Evolutionary conservation across 495 filamentous ascomycete species (phyloP), one percentile per base, ranked within the genome.

Genomic region (Aspergillus asperescens): DNA sequence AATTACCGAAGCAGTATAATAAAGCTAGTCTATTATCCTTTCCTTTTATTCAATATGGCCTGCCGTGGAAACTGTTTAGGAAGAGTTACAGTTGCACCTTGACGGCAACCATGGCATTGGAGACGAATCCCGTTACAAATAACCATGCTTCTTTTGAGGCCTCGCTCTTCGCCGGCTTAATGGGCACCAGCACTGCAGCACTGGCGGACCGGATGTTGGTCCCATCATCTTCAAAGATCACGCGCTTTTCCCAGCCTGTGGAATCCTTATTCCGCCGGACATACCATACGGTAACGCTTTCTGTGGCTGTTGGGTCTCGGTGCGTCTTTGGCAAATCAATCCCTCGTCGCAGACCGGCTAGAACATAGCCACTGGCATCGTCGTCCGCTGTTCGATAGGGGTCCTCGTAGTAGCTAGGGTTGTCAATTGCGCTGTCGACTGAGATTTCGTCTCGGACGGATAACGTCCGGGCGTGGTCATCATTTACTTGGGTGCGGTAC

Each of bases 141-240:
- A 84, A 60, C 80, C 77, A 79, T 6, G 74, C 81, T 45, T 72
- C 63, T 35, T 80, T 73, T 34, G 59, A 54, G 5, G 68, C 69
- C 20, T 52, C 61, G 19, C 69, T 66, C 1, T 54, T 48, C 15
- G 34, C 7, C 27, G 73, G 72, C 52, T 81, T 69, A 53, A 81
- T 72, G 0, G 77, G 69, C 4, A 85, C 66, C 40, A 84, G 49
- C 0, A 82, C 73, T 0, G 79, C 77, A 0, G 76, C 71, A 57
- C 77, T 83, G 10, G 70, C 74, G 13, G 65, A 70, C 20, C 77
- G 64, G 52, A 86, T 68, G 42, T 60, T 64, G 7, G 55, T 66
- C 5, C 82, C 80, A 53, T 83, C 79, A 57, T 86, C 82, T 52
- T 78, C 75, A 52, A 84, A 83, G 8, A 86, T 28, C 15, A 83